phyloP scores from a whole-genome alignment of 1,139 yeast genomes.

The Magnusiomyces tetraspermus region DNA sequence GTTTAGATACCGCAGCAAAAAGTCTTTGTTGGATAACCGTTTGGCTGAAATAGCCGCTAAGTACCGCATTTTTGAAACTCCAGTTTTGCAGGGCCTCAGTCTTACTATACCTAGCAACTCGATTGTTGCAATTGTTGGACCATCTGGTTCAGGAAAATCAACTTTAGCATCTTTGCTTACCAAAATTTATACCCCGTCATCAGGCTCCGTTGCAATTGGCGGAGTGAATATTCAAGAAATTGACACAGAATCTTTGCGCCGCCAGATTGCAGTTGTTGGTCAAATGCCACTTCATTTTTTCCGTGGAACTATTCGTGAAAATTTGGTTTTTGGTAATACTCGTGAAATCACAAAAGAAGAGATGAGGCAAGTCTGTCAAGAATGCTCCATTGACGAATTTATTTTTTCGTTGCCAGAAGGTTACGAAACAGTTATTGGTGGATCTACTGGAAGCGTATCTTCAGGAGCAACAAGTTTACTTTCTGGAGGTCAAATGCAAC shows the following conservation, averaged over 20 bases:
- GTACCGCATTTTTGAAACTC: slow-evolving; percentile 6
- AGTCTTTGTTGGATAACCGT: not conserved
- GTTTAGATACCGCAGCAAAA: not conserved
- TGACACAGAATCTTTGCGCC: slow-evolving; percentile 54
- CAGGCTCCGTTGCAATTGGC: slow-evolving; percentile 57
- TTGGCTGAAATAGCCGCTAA: slow-evolving; percentile 1
- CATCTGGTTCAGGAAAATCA: slow-evolving; percentile 86
- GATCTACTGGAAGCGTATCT: slow-evolving; percentile 25
- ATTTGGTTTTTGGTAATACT: slow-evolving; percentile 54
- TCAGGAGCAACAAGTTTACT: slow-evolving; percentile 33
- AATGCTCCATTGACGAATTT: slow-evolving; percentile 31
- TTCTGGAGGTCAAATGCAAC: slow-evolving; percentile 82
- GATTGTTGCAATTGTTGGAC: slow-evolving; percentile 77
- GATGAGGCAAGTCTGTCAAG: slow-evolving; percentile 23
- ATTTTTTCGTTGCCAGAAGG: slow-evolving; percentile 29
- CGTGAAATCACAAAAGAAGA: slow-evolving; percentile 32
- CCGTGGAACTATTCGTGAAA: slow-evolving; percentile 68
- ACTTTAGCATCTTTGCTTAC: slow-evolving; percentile 62
- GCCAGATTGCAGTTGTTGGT: slow-evolving; percentile 66
- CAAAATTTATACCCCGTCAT: slow-evolving; percentile 47
- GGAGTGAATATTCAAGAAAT: slow-evolving; percentile 48
- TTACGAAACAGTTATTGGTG: slow-evolving; percentile 43
- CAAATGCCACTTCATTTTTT: slow-evolving; percentile 70
- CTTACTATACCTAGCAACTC: slow-evolving; percentile 52
- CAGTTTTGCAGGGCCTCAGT: slow-evolving; percentile 19